These are phyloP conservation scores for Quillaja saponaria DNA, from an alignment of 306 rosid species.

Conservation along the genomic window DNA sequence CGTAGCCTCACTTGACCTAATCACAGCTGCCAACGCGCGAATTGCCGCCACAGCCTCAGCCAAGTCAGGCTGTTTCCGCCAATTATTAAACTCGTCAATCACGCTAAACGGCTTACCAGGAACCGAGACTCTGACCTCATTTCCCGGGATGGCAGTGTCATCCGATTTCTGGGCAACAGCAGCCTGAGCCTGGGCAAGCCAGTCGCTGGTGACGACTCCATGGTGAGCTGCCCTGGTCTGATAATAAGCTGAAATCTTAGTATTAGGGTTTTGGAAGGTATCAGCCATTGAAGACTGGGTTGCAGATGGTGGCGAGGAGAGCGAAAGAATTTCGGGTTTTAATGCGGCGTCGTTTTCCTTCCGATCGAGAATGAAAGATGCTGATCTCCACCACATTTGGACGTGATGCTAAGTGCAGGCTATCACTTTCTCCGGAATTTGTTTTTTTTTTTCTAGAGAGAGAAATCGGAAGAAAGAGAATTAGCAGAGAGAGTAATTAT, in stretches of 20 bases:
- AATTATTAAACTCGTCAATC: constrained; percentile 69
- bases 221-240: constrained; percentile 72
- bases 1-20: constrained; percentile 68
- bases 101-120: constrained; percentile 65
- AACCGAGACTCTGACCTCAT: constrained; percentile 8
- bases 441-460: too few relatives aligned
- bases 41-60: constrained; percentile 98
- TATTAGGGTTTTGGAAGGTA: constrained; percentile 41
- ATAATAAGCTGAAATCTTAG: constrained; percentile 66
- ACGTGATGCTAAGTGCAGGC: background rate
- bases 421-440: constrained; percentile 1
- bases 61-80: constrained; percentile 94
- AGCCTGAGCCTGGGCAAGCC: constrained; percentile 92
- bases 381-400: constrained; percentile 80
- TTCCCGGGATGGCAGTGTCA: constrained; percentile 13
- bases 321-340: constrained; percentile 36
- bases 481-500: too few relatives aligned
- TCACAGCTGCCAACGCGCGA: constrained; percentile 87
- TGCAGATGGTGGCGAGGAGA: constrained; percentile 30
- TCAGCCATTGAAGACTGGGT: constrained; percentile 47
- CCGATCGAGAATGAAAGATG: constrained; percentile 69
- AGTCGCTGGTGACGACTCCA: constrained; percentile 77
- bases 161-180: constrained; percentile 50
- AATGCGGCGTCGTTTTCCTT: constrained; percentile 38
- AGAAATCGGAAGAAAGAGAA: too few relatives aligned